Conservation (phyloP, 257 asterid species). For the Penstemon newberryi region DNA sequence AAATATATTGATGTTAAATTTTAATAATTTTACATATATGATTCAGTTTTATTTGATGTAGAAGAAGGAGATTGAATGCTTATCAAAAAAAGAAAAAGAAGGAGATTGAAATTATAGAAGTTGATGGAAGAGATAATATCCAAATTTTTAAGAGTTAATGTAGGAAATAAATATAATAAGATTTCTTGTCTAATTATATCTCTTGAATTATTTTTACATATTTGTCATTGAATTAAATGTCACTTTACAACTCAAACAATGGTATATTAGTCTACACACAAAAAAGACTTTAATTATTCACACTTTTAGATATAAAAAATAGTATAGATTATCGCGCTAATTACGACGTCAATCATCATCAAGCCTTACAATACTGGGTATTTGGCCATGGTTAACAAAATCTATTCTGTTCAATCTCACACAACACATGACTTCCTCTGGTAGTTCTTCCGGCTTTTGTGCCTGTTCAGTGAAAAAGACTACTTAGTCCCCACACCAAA, state of each 20-base stretch:
- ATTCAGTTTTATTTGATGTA: no score
- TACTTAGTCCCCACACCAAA: not conserved
- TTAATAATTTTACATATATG: no score
- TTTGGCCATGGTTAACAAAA: conserved; percentile 66
- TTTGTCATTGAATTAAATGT: not conserved
- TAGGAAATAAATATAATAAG: no score
- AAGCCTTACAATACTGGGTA: conserved; percentile 48
- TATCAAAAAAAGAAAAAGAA: no score
- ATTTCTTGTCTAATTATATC: no score
- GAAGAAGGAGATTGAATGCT: no score
- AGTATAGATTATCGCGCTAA: not conserved
- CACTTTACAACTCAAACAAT: not conserved
- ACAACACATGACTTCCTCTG: conserved; percentile 65
- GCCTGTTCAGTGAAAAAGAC: conserved; percentile 41
- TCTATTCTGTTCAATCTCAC: conserved; percentile 72
- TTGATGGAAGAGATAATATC: no score
- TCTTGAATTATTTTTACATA: no score
- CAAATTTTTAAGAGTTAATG: no score
- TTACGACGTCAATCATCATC: conserved; percentile 35
- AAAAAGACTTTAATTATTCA: not conserved
- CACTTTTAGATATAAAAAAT: not conserved
- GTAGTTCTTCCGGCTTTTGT: conserved; percentile 69
- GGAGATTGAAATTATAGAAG: no score
- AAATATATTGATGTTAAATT: no score
- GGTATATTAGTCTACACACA: not conserved